Evolutionary conservation across 768 basidiomycete species (phyloP), one percentile per base, ranked within the genome.

Genomic region (Phaeotremella skinneri): DNA sequence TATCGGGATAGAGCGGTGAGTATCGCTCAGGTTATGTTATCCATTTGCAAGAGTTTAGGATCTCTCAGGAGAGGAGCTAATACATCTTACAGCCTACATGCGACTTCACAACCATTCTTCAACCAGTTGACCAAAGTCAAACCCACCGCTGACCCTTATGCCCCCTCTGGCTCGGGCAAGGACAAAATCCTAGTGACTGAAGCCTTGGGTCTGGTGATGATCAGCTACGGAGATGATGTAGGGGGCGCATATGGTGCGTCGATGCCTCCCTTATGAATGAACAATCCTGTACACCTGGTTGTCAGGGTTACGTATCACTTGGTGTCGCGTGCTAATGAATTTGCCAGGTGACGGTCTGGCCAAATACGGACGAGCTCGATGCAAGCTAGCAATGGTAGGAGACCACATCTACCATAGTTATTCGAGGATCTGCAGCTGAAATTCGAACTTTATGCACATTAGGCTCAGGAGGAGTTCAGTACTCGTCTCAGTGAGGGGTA

Each of bases 181-280:
- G 87, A 87, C 60, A 90, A 92, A 73, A 80, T 89, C 32, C 77
- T 90, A 11, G 83, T 87, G 0, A 80, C 90, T 27, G 90, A 92
- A 64, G 83, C 85, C 27, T 80, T 94, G 9, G 91, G 91, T 0
- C 81, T 90, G 54, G 87, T 90, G 47, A 91, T 92, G 90, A 86
- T 90, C 56, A 80, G 82, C 25, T 88, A 90, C 68, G 90, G 90
- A 14, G 88, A 89, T 63, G 84, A 90, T 68, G 86, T 88, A 69
- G 83, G 84, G n/a, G 82, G 84, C 0, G 86, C 88, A 59, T 90
- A 88, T 42, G 71, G 71, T 67, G 31, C 17, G 61, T 37, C 29
- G 2, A 3, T n/a, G n/a, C 52, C 42, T 11, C 29, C 21, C 11
- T 47, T 23, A 25, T 17, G n/a, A n/a, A n/a, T n/a, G n/a, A n/a